Evolutionary conservation across 805 yeast genomes (phyloP), one percentile per base, ranked within the genome.

Genomic region (Cyberlindnera suaveolens): DNA sequence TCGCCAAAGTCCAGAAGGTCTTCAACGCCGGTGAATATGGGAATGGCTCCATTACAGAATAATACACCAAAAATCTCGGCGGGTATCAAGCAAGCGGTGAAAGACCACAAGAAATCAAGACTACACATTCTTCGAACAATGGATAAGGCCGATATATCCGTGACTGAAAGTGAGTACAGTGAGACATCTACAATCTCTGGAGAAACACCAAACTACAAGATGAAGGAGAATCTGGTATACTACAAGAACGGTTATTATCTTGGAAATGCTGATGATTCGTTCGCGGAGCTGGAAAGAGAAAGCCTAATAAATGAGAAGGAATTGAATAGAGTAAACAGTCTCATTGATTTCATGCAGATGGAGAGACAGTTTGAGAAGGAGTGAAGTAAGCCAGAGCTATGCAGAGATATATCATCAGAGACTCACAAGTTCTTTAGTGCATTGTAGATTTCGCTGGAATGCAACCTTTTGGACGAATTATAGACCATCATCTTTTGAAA

Each of bases 401-500:
- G 23, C 30, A 17, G 11, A 27, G 32, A n/a, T 13, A n/a, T 31
- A 9, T 23, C 4, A 23, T 23, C 27, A 23, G 27, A 23, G 27
- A 23, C 27, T 23, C 11, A 23, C 18, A 20, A 20, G 14, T 31
- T 17, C 36, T 29, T 10, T 7, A 23, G 11, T 38, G 15, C 33
- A 6, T 10, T 15, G 35, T 35, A 34, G 9, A 57, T 54, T 23
- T 62, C 55, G 3, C 32, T 31, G 1, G 74, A 67, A 9, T 63
- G 46, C 1, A 64, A 15, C 44, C 77, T 47, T 0, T 53, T 29
- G 0, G 56, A 36, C 3, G 68, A 64, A 45, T 71, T 65, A 44
- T 67, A 74, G 7, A 61, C 58, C 65, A 72, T 72, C 70, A 77
- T 70, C 14, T 57, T 51, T n/a, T 54, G 42, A 48, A 75, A 75